Evolutionary conservation across 176 grass and related monocot species (phyloP), one percentile per base, ranked within the genome.

Genomic region (Elaeis guineensis): DNA sequence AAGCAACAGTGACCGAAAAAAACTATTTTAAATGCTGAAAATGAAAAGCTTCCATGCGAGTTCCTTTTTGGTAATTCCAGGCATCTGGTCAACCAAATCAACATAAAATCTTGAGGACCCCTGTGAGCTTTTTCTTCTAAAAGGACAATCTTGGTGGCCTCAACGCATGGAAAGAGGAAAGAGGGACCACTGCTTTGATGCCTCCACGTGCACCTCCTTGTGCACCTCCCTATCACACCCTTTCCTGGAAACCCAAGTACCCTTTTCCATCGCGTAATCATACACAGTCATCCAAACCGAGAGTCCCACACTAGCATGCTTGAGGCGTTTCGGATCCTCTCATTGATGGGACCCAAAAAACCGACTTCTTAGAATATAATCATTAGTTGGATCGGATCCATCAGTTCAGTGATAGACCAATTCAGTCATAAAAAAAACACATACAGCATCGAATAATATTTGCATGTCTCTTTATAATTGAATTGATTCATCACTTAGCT

Each of bases 121-220:
- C 18, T 56, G 19, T 22, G 17, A 17, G n/a, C 35, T 12, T 44
- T 44, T 14, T 44, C 14, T 44, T 32, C 17, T 32, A 2, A 35
- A 35, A 61, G 25, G n/a, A 26, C 16, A 61, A 35, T n/a, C n/a
- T 61, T 32, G 17, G 19, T 61, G 54, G 19, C 4, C 17, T 25
- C 17, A 11, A 60, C 32, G 25, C 29, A 61, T 61, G 25, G 58
- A 61, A 61, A 44, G 35, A 44, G 26, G 57, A 25, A 60, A 35
- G 58, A 32, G 30, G 58, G 26, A 15, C 29, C 7, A 35, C 14
- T 56, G 25, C 58, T 19, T 61, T 61, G 58, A 61, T 61, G 24
- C 25, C 17, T 9, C 29, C 25, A 61, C 26, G 16, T 61, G 58
- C 58, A 35, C 58, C 58, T 61, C 17, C 57, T 59, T 19, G 58